A percentile compares a stretch with the other conserved stretches of the same genome.
These are phyloP conservation scores for Clathrus columnatus DNA, from an alignment of 768 basidiomycete genomes.

Conservation along the genomic window DNA sequence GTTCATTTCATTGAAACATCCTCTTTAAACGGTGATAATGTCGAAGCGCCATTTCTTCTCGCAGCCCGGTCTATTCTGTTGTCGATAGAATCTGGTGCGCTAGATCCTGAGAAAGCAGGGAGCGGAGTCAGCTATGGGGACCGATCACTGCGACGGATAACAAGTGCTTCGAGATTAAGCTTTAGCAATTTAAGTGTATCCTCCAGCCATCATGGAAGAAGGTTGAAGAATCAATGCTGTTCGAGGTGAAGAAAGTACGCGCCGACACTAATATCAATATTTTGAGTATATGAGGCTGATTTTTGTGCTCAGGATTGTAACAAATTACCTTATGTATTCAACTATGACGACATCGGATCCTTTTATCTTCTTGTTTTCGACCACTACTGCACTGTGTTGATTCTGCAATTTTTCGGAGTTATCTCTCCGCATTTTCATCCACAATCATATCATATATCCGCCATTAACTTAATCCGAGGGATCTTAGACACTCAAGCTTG, in stretches of 20 bases:
- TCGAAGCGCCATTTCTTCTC: conserved; percentile 81
- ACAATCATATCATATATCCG: background rate
- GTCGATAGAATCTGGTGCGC: conserved; percentile 79
- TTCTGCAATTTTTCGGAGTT: background rate
- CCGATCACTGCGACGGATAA: conserved; percentile 82
- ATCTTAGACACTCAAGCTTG: background rate
- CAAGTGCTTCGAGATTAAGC: conserved; percentile 81
- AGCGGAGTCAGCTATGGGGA: conserved; percentile 97
- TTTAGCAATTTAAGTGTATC: conserved; percentile 65
- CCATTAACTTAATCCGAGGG: background rate
- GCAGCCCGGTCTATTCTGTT: conserved; percentile 83
- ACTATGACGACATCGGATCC: background rate
- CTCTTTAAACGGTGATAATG: conserved; percentile 85
- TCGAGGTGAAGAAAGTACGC: background rate
- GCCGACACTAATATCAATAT: background rate
- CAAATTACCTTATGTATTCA: background rate
- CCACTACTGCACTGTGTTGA: background rate
- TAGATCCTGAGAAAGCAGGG: conserved; percentile 91
- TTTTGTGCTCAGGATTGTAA: background rate
- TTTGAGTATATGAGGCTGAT: background rate
- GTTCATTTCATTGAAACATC: conserved; percentile 93
- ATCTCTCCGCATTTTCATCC: background rate
- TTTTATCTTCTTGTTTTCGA: background rate
- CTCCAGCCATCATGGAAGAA: conserved; percentile 35
- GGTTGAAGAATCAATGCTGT: background rate